phyloP scores from a whole-genome alignment of 140 eudicot genomes.

The Cichorium intybus region DNA sequence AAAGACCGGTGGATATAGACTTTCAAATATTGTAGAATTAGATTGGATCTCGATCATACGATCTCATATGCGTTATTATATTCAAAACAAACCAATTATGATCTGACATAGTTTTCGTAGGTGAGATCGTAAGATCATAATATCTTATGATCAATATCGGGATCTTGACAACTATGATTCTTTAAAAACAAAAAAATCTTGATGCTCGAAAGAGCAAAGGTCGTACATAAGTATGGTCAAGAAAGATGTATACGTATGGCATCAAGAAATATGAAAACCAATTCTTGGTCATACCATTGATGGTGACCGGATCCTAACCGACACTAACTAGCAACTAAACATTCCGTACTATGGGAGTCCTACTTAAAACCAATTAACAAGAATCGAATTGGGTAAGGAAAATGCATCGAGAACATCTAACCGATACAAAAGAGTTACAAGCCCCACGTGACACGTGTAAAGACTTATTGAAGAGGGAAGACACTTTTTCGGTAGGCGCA shows the following conservation, averaged over 20 bases:
- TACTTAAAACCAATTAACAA: not conserved
- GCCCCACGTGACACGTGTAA: slow-evolving; percentile 2
- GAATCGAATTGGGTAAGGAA: not conserved
- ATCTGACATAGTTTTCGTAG: no score
- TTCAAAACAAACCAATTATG: no score
- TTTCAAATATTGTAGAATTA: no score
- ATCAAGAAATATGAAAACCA: slow-evolving; percentile 3
- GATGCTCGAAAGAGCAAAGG: not conserved
- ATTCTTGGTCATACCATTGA: not conserved
- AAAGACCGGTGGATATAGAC: no score
- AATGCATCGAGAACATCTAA: not conserved
- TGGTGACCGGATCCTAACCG: not conserved
- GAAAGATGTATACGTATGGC: not conserved
- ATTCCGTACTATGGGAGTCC: not conserved
- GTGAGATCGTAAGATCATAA: no score
- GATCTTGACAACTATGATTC: no score
- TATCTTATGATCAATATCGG: no score
- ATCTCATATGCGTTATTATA: no score
- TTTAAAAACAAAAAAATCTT: no score
- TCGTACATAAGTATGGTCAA: no score
- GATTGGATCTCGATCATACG: no score
- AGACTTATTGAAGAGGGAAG: not conserved
- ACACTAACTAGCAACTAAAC: slow-evolving; percentile 1
- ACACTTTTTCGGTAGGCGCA: not conserved
- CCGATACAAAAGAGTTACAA: not conserved